Conservation (phyloP, 495 filamentous ascomycete genomes). For the Aspergillus hancockii region DNA sequence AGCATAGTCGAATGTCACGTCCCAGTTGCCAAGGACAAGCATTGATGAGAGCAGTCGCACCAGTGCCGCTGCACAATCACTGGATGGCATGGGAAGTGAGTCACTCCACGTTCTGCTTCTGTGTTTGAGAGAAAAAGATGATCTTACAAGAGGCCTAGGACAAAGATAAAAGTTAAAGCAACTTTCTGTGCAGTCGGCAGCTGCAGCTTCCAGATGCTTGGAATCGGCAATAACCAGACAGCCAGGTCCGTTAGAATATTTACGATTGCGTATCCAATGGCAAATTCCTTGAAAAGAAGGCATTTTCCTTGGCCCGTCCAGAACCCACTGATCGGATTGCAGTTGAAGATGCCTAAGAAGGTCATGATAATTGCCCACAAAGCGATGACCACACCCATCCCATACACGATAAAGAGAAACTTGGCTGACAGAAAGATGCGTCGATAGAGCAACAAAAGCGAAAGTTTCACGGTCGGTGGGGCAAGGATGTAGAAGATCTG, state of each 20-base stretch:
- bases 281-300: conserved; percentile 14
- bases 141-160: conserved; percentile 38
- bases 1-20: conserved; percentile 25
- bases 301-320: conserved; percentile 16
- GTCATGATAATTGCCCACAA: conserved; percentile 13
- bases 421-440: conserved; percentile 1
- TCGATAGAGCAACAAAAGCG: conserved; percentile 10
- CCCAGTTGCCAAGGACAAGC: conserved; percentile 24
- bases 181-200: conserved; percentile 33
- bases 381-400: not conserved
- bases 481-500: conserved; percentile 16
- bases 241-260: conserved; percentile 40
- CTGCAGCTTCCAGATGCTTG: conserved; percentile 36
- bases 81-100: not conserved
- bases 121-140: not conserved
- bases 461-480: conserved; percentile 14
- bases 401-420: not conserved
- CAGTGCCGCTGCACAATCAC: not conserved
- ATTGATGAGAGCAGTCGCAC: conserved; percentile 13
- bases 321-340: conserved; percentile 17
- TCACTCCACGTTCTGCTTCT: too few species aligned
- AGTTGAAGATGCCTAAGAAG: conserved; percentile 17
- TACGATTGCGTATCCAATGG: conserved; percentile 17
- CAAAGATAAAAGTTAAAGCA: conserved; percentile 36
- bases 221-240: conserved; percentile 43